Base-by-base conservation (phyloP, 1,139 yeast species). In the Suhomyces guaymorum region DNA sequence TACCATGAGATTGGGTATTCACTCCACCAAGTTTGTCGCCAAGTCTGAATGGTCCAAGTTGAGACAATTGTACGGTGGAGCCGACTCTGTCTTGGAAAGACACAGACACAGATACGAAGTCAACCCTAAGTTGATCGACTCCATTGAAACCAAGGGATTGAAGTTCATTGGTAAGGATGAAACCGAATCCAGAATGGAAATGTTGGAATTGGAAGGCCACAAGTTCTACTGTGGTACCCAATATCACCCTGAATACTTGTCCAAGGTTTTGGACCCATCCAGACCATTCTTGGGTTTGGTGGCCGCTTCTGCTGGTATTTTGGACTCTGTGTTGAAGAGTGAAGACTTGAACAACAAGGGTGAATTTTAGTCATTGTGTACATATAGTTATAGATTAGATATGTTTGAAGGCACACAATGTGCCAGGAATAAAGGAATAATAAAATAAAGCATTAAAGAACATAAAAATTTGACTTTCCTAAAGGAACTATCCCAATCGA, bases 101-200 rank as follows among this genome's bases (percentile, higher is more conserved):
- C 99, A 92, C 62, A 85, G 99, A 73, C 99, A 92, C 65, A 82
- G 99, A 70, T 92, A 94, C 61, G 98, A 92, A 65, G 89, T 92
- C 49, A 92, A 89, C 67, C 98, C 98, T 10, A 76, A 76, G 46
- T 72, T 86, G 54, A 83, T 90, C 46, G 69, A 66, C 9, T 61
- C 68, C 29, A 77, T 90, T 46, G 97, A 92, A 63, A 61, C 62
- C 4, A 70, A 82, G 36, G 98, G 98, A 10, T 74, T 94, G 60
- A 71, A 73, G 49, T 92, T 90, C 61, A 90, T 94, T 45, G 98
- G 97, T 57, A 87, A 82, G 63, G 98, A 92, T 63, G 97, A 90
- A 58, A 63, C 80, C 33, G 88, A 83, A 47, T 77, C 80, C 54
- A 83, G 98, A 70, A 92, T 94, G 96, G 98, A 92, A 68, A 82